phyloP scores from a whole-genome alignment of 768 basidiomycete species.

The Collybiopsis luxurians region DNA sequence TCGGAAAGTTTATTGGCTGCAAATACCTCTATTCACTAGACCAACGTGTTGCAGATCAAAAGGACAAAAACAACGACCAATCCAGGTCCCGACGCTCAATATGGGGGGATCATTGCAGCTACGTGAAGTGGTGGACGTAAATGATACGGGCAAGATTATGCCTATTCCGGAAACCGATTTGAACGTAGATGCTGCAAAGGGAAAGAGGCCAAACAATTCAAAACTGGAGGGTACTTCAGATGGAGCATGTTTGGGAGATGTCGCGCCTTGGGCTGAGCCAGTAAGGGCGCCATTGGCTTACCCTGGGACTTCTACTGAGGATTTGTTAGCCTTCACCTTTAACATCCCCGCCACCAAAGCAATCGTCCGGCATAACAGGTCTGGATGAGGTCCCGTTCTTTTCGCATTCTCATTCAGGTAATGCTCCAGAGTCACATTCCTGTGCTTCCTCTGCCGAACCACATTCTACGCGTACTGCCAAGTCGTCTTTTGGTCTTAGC shows the following conservation, averaged over 20 bases:
- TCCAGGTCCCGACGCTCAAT: neutral
- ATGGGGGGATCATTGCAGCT: neutral
- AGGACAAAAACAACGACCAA: too few relatives aligned
- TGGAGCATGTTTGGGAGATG: neutral
- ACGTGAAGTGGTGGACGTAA: neutral
- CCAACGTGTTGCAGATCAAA: too few relatives aligned
- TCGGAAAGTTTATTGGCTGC: too few relatives aligned
- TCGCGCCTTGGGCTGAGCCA: neutral
- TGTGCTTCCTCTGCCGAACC: neutral
- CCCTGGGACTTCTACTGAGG: too few relatives aligned
- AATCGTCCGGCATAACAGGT: neutral
- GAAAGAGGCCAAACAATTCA: neutral
- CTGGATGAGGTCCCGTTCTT: neutral
- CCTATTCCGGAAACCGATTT: constrained; percentile 1
- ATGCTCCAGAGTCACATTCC: neutral
- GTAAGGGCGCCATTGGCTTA: neutral
- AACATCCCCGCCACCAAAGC: neutral
- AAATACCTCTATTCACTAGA: too few relatives aligned
- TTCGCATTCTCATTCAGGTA: neutral
- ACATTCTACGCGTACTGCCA: neutral
- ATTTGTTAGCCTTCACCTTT: neutral
- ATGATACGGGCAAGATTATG: constrained; percentile 1
- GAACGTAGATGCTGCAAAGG: neutral
- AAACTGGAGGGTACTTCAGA: neutral
- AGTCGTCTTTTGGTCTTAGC: neutral